phyloP scores from a whole-genome alignment of 73 alveolate genomes.

The Paramecium sonneborni region DNA sequence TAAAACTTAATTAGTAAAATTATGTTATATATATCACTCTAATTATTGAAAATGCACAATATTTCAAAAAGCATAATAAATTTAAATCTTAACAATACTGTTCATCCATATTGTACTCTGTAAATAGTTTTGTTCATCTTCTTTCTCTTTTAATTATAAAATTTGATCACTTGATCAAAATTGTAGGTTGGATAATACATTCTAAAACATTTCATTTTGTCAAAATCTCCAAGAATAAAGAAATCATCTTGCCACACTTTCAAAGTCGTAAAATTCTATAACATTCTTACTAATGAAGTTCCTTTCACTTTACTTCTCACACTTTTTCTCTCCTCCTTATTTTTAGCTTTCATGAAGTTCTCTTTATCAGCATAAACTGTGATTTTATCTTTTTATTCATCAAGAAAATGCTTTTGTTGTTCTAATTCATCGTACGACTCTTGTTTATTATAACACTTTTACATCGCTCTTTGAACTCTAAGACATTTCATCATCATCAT shows the following conservation, averaged over 20 bases:
- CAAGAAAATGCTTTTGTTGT: not conserved
- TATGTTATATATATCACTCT: not conserved
- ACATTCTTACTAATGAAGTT: slow-evolving; percentile 2
- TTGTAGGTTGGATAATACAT: not conserved
- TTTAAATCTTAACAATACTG: not conserved
- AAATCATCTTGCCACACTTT: slow-evolving; percentile 3
- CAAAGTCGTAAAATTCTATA: not conserved
- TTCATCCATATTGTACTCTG: not conserved
- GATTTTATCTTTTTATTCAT: not conserved
- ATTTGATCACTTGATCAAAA: not conserved
- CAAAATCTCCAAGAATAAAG: not conserved
- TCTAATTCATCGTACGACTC: slow-evolving; percentile 48
- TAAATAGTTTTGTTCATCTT: not conserved
- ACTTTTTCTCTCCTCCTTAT: not conserved
- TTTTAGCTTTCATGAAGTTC: not conserved
- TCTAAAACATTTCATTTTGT: not conserved
- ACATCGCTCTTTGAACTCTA: not conserved
- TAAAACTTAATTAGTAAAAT: not conserved
- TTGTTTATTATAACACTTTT: not conserved
- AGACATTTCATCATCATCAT: not conserved
- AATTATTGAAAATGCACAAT: not conserved
- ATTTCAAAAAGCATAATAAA: not conserved
- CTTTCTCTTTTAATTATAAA: not conserved
- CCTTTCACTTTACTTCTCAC: not conserved
- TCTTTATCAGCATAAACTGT: not conserved